Percentiles rank a stretch among this genome's conserved stretches.
These are phyloP conservation scores for Symbiotaphrina buchneri DNA, from an alignment of 495 filamentous ascomycete species.

Conservation along the genomic window DNA sequence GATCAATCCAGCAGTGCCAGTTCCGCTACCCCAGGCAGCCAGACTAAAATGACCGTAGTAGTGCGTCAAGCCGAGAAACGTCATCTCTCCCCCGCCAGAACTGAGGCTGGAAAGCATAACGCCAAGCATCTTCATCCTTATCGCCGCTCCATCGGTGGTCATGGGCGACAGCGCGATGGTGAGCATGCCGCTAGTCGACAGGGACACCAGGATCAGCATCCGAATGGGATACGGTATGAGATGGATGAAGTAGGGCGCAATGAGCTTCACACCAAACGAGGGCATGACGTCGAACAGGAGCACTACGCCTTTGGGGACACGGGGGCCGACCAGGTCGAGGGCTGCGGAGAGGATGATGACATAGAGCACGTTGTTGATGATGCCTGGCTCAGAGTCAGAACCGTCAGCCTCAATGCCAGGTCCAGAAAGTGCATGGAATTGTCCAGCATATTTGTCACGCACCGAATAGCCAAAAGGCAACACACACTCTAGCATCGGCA, in stretches of 20 bases:
- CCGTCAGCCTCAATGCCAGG: neutral
- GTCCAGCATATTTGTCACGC: neutral
- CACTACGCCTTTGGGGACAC: slow-evolving; percentile 71
- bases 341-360: slow-evolving; percentile 93
- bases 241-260: slow-evolving; percentile 87
- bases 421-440: neutral
- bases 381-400: slow-evolving; percentile 24
- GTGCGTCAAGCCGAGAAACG: slow-evolving; percentile 77
- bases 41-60: slow-evolving; percentile 81
- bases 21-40: slow-evolving; percentile 83
- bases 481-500: slow-evolving; percentile 47
- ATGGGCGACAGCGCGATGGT: slow-evolving; percentile 57
- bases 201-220: slow-evolving; percentile 42
- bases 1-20: slow-evolving; percentile 70
- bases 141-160: slow-evolving; percentile 30
- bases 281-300: slow-evolving; percentile 85
- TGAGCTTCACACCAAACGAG: slow-evolving; percentile 67
- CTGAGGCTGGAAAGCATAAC: slow-evolving; percentile 69
- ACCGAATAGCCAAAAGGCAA: slow-evolving; percentile 92
- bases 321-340: slow-evolving; percentile 74
- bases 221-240: slow-evolving; percentile 55
- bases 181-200: slow-evolving; percentile 70
- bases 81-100: slow-evolving; percentile 69
- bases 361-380: slow-evolving; percentile 96
- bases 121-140: slow-evolving; percentile 55